phyloP scores from a whole-genome alignment of 495 filamentous ascomycete species.

The Podospora pseudoanserina region DNA sequence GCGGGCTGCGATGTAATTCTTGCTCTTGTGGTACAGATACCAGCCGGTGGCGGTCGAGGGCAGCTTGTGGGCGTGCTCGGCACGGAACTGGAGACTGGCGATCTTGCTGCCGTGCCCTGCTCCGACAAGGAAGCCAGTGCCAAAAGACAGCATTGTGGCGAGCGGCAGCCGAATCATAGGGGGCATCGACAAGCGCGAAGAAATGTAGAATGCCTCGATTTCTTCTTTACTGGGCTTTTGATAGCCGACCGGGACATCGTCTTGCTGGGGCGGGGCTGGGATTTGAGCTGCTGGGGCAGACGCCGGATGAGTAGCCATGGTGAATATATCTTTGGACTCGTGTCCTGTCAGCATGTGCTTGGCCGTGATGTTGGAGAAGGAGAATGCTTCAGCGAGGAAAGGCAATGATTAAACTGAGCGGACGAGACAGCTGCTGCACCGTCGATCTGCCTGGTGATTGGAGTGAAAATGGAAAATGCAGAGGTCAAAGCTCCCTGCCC shows the following conservation, averaged over 20 bases:
- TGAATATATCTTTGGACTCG: not conserved
- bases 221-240: slow-evolving; percentile 15
- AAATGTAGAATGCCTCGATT: slow-evolving; percentile 22
- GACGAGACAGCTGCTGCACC: too few species aligned
- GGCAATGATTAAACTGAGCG: too few species aligned
- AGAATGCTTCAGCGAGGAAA: not conserved
- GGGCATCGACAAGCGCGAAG: slow-evolving; percentile 60
- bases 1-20: slow-evolving; percentile 79
- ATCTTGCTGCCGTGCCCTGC: slow-evolving; percentile 66
- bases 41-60: slow-evolving; percentile 77
- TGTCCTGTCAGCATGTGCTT: not conserved
- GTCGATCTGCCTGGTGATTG: not conserved
- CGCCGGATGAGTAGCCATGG: not conserved
- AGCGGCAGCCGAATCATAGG: slow-evolving; percentile 58
- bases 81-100: slow-evolving; percentile 78
- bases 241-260: not conserved
- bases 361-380: not conserved
- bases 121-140: slow-evolving; percentile 66
- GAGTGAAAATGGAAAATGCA: not conserved
- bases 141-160: slow-evolving; percentile 54
- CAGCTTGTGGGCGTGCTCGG: slow-evolving; percentile 87
- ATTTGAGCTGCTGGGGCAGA: not conserved
- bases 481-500: not conserved
- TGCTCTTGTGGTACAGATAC: slow-evolving; percentile 97
- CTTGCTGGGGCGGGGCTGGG: not conserved